Evolutionary conservation across 768 basidiomycete genomes (phyloP).

Genomic region (Lyophyllum atratum): DNA sequence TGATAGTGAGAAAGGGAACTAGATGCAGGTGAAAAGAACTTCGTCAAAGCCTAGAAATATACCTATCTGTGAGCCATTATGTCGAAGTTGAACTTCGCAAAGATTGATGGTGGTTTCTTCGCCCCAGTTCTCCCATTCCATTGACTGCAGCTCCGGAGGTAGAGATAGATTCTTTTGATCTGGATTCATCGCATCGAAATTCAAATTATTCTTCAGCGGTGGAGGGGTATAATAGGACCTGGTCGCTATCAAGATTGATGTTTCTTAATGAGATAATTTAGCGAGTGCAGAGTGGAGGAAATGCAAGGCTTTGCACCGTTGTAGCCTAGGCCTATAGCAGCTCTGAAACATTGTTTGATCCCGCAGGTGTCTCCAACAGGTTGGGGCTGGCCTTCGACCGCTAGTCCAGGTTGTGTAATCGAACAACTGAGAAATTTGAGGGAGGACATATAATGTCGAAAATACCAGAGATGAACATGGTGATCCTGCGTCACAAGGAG

Average conservation of each 20-base stretch:
- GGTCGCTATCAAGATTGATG: slow-evolving; percentile 62
- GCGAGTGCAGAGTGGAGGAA: neutral
- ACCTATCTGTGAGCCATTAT: slow-evolving; percentile 48
- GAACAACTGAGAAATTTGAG: slow-evolving; percentile 53
- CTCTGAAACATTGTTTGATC: slow-evolving; percentile 51
- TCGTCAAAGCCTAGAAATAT: slow-evolving; percentile 18
- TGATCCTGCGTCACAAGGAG: slow-evolving; percentile 68
- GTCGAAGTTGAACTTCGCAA: slow-evolving; percentile 57
- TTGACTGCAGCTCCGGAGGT: slow-evolving; percentile 25
- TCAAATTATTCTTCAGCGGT: slow-evolving; percentile 19
- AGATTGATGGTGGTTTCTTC: slow-evolving; percentile 64
- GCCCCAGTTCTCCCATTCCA: slow-evolving; percentile 57
- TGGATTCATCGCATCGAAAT: slow-evolving; percentile 43
- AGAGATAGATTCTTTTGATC: slow-evolving; percentile 31
- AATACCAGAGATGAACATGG: slow-evolving; percentile 53
- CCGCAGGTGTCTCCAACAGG: slow-evolving; percentile 38
- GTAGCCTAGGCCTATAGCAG: slow-evolving; percentile 62
- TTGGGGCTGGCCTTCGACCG: slow-evolving; percentile 33
- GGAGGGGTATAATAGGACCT: slow-evolving; percentile 54
- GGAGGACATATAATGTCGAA: slow-evolving; percentile 44
- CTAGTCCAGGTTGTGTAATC: slow-evolving; percentile 41
- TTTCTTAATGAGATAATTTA: slow-evolving; percentile 37
- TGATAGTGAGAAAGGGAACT: neutral
- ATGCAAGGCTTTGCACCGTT: slow-evolving; percentile 41
- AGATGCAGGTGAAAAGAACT: neutral